A percentile compares a stretch with the other conserved stretches of the same genome.
These are phyloP conservation scores for Aspergillus conjunctus DNA, from an alignment of 495 filamentous ascomycete genomes.

Conservation along the genomic window DNA sequence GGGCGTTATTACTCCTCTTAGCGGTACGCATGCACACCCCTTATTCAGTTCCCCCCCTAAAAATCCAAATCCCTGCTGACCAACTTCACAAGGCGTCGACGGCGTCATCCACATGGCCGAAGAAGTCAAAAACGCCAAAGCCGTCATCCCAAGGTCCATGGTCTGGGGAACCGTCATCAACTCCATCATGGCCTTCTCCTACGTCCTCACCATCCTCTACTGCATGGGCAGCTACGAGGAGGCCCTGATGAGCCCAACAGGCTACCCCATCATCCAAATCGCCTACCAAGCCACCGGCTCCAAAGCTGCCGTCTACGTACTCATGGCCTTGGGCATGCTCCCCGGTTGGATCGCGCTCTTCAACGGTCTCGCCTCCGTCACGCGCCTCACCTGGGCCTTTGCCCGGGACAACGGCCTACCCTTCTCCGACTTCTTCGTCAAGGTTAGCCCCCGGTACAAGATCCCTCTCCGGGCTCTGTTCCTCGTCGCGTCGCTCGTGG, in stretches of 20 bases:
- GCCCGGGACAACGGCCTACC: conserved; percentile 62
- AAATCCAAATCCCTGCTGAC: not conserved
- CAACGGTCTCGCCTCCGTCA: conserved; percentile 53
- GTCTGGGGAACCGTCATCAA: conserved; percentile 45
- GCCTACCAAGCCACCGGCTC: conserved; percentile 52
- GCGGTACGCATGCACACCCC: conserved; percentile 24
- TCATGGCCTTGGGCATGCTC: conserved; percentile 44
- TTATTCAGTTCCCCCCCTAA: not conserved
- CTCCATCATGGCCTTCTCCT: conserved; percentile 44
- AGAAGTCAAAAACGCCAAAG: conserved; percentile 48
- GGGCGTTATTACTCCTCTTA: conserved; percentile 34
- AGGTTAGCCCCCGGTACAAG: conserved; percentile 43
- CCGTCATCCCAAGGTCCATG: conserved; percentile 43
- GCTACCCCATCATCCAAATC: conserved; percentile 57
- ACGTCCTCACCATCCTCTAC: conserved; percentile 44
- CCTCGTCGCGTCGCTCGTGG: conserved; percentile 36
- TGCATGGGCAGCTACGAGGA: conserved; percentile 44
- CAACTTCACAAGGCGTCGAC: conserved; percentile 31
- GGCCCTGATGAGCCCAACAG: conserved; percentile 40
- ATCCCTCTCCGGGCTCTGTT: conserved; percentile 53
- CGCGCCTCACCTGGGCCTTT: conserved; percentile 61
- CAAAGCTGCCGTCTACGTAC: conserved; percentile 43
- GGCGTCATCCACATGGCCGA: conserved; percentile 44
- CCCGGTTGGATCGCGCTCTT: conserved; percentile 50
- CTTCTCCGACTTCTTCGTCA: conserved; percentile 51